Conservation (phyloP, 768 basidiomycete genomes). For the Phylloporus rhodoxanthus region DNA sequence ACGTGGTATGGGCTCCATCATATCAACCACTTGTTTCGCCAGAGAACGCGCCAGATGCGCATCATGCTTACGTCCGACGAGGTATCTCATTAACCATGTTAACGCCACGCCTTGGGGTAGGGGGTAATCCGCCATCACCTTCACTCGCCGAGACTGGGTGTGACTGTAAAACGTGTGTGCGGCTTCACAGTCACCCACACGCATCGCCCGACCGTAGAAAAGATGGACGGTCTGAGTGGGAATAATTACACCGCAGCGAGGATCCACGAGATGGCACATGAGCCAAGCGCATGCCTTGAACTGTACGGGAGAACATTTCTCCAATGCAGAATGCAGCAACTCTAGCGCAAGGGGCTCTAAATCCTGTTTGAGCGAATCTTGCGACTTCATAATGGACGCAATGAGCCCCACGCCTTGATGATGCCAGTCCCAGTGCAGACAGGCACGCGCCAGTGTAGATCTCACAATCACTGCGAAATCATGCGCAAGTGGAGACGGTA, state of each 20-base stretch:
- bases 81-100: slow-evolving; percentile 49
- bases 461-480: slow-evolving; percentile 46
- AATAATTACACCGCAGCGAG: slow-evolving; percentile 29
- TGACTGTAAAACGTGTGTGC: slow-evolving; percentile 45
- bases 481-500: slow-evolving; percentile 24
- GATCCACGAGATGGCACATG: slow-evolving; percentile 36
- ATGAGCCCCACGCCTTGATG: slow-evolving; percentile 38
- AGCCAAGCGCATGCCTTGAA: slow-evolving; percentile 38
- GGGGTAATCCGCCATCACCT: slow-evolving; percentile 38
- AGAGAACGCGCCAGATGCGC: slow-evolving; percentile 45
- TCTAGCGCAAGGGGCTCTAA: slow-evolving; percentile 38
- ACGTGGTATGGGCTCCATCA: slow-evolving; percentile 37
- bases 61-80: slow-evolving; percentile 35
- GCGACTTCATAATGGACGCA: slow-evolving; percentile 22
- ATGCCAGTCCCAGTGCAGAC: slow-evolving; percentile 52
- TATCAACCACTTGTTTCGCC: slow-evolving; percentile 43
- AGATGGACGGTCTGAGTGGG: slow-evolving; percentile 41
- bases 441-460: slow-evolving; percentile 45
- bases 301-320: slow-evolving; percentile 31
- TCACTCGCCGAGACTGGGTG: slow-evolving; percentile 33
- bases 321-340: slow-evolving; percentile 39
- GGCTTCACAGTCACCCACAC: slow-evolving; percentile 25
- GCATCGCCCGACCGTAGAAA: slow-evolving; percentile 40
- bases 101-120: slow-evolving; percentile 43
- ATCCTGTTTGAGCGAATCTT: slow-evolving; percentile 17